Percentiles rank a stretch among this genome's conserved stretches.
Evolutionary conservation across 352 stramenopile species (phyloP).

Genomic region (Pythium plurisporium): DNA sequence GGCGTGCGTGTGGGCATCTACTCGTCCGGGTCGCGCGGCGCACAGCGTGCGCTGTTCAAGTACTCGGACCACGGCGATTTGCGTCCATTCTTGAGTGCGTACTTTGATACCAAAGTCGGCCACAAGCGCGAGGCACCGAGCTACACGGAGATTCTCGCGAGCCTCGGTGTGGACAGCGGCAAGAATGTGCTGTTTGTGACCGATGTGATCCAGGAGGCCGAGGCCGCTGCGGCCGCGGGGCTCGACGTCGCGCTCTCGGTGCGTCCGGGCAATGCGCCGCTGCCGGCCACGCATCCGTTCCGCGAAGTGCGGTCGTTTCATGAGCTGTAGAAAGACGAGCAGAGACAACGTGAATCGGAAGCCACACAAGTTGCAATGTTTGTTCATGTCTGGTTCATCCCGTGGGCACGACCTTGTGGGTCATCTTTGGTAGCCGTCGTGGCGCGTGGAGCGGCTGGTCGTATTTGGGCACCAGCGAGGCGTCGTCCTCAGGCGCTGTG

Average conservation of each 20-base stretch:
- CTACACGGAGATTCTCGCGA: slow-evolving; percentile 81
- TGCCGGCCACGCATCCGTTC: slow-evolving; percentile 57
- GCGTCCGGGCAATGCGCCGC: slow-evolving; percentile 78
- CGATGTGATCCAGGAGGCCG: slow-evolving; percentile 82
- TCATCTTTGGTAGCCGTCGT: slow-evolving; percentile 15
- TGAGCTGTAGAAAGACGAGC: slow-evolving; percentile 34
- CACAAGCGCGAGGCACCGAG: slow-evolving; percentile 69
- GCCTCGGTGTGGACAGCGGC: slow-evolving; percentile 70
- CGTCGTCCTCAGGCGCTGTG: no score
- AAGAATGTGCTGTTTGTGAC: slow-evolving; percentile 87
- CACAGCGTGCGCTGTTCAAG: slow-evolving; percentile 85
- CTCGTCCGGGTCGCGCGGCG: slow-evolving; percentile 88
- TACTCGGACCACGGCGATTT: slow-evolving; percentile 83
- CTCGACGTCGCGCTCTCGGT: slow-evolving; percentile 72
- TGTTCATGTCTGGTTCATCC: background rate
- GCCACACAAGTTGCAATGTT: background rate
- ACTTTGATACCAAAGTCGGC: slow-evolving; percentile 84
- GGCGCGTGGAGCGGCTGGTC: slow-evolving; percentile 18
- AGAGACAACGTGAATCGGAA: background rate
- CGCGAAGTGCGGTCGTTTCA: slow-evolving; percentile 53
- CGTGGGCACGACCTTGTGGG: slow-evolving; percentile 21
- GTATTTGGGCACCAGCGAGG: slow-evolving; percentile 8
- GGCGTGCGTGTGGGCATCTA: slow-evolving; percentile 91
- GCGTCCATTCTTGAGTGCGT: slow-evolving; percentile 62
- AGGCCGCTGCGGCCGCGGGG: slow-evolving; percentile 66